Base-by-base conservation (phyloP, 257 asterid species). In the Solanum sejunctum region DNA sequence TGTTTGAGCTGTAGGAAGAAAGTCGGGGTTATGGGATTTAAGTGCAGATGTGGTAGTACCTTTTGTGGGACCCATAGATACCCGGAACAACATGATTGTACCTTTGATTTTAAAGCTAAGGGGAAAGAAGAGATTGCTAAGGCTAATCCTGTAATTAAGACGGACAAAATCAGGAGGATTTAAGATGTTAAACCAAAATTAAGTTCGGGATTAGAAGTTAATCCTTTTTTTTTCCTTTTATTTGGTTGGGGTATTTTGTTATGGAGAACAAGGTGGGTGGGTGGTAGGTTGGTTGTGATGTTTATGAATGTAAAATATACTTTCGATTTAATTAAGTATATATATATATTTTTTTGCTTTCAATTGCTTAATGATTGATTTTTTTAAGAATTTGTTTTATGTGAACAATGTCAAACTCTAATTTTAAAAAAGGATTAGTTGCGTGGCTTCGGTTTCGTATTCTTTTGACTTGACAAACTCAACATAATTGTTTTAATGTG, bases 61-160 rank as follows among this genome's bases (percentile, higher is more conserved):
- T 91, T 90, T 83, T 91, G 92, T 78, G 94, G 92, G 81, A 58
- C 80, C 64, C 92, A 91, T 66, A 84, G 92, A 72, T 90, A 90
- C 86, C 92, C 94, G 3, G 92, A 91, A 71, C 85, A 86, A 39
- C 94, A 91, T 45, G 89, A 54, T 55, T 91, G 94, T 85, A 80
- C 82, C 58, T 91, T 90, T 60, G 90, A 91, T 88, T 91, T 91
- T 78, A 91, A 89, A 82, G 56, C 85, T 2, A 70, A 82, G 23
- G 92, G 89, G 1, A 87, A 84, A 32, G 84, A 78, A 5, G 88
- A 77, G 13, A 88, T 91, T 32, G 90, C 90, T 18, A 89, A 86
- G 83, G 90, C 92, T 12, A 91, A 91, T 85, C 94, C 92, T 55
- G 72, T 90, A 43, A 82, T 91, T 54, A 91, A 89, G 86, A 90